Conservation (phyloP, 169 alveolate species). For the Plasmodium coatneyi region DNA sequence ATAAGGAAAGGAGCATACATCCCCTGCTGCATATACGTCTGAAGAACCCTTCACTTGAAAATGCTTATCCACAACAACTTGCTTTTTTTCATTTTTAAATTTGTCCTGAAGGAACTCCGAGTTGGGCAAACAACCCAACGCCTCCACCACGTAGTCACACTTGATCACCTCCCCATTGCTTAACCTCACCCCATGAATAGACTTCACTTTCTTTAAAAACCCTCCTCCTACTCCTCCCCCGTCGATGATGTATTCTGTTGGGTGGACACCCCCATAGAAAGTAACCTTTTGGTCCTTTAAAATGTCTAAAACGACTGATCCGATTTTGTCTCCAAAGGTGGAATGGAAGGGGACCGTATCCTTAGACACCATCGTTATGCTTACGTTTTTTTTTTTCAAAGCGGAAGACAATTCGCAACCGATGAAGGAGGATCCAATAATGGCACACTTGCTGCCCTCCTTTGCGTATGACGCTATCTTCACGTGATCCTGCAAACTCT, state of each 20-base stretch:
- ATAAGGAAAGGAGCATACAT: slow-evolving; percentile 83
- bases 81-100: slow-evolving; percentile 74
- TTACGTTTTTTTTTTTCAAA: slow-evolving; percentile 78
- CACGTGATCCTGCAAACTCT: slow-evolving; percentile 76
- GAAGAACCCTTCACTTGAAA: slow-evolving; percentile 79
- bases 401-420: slow-evolving; percentile 86
- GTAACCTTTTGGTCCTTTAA: slow-evolving; percentile 77
- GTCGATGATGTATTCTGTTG: slow-evolving; percentile 68
- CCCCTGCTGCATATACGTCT: slow-evolving; percentile 86
- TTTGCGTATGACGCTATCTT: slow-evolving; percentile 71
- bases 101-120: slow-evolving; percentile 77
- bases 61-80: slow-evolving; percentile 77
- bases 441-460: slow-evolving; percentile 78
- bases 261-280: slow-evolving; percentile 69
- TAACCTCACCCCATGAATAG: slow-evolving; percentile 79
- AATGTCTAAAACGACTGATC: slow-evolving; percentile 74
- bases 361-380: slow-evolving; percentile 80
- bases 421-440: slow-evolving; percentile 85
- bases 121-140: slow-evolving; percentile 83
- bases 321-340: slow-evolving; percentile 80
- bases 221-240: slow-evolving; percentile 9
- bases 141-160: slow-evolving; percentile 86
- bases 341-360: slow-evolving; percentile 76
- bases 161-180: slow-evolving; percentile 76
- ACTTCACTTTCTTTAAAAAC: slow-evolving; percentile 39